These are phyloP conservation scores for Globisporangium recalcitrans DNA, from an alignment of 352 stramenopile genomes.

Conservation along the genomic window DNA sequence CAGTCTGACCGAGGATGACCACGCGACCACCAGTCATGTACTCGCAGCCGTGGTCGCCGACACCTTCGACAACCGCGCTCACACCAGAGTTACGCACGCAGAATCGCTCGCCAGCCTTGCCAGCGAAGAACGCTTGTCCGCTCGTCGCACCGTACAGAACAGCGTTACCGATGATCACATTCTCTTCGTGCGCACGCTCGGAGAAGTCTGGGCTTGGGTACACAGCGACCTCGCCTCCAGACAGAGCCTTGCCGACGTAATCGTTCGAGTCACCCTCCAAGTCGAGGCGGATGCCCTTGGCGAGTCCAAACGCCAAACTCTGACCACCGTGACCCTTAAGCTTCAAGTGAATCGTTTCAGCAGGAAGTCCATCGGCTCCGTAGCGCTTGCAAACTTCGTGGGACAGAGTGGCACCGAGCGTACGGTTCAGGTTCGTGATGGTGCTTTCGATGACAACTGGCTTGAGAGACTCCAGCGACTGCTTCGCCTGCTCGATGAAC, in stretches of 20 bases:
- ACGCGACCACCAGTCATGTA: slow-evolving; percentile 98
- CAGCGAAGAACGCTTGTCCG: slow-evolving; percentile 93
- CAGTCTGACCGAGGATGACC: slow-evolving; percentile 90
- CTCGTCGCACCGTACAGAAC: slow-evolving; percentile 93
- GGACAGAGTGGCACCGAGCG: slow-evolving; percentile 92
- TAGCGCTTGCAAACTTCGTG: slow-evolving; percentile 93
- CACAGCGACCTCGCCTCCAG: slow-evolving; percentile 90
- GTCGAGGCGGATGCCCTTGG: slow-evolving; percentile 91
- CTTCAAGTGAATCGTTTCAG: slow-evolving; percentile 93
- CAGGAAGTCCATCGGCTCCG: slow-evolving; percentile 85
- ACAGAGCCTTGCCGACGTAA: slow-evolving; percentile 94
- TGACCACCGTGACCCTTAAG: slow-evolving; percentile 92
- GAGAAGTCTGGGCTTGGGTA: slow-evolving; percentile 68
- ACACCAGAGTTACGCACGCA: slow-evolving; percentile 95
- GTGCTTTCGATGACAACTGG: slow-evolving; percentile 54
- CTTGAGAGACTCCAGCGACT: slow-evolving; percentile 80
- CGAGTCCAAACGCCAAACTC: slow-evolving; percentile 91
- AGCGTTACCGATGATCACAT: slow-evolving; percentile 95
- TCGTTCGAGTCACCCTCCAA: slow-evolving; percentile 94
- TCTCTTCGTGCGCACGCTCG: slow-evolving; percentile 61
- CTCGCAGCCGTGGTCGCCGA: slow-evolving; percentile 95
- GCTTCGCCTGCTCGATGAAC: slow-evolving; percentile 85
- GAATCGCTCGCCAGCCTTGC: slow-evolving; percentile 95
- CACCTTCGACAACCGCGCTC: slow-evolving; percentile 93
- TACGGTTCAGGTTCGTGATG: slow-evolving; percentile 92